Evolutionary conservation across 371 early-diverging fungal species (phyloP).

Genomic region (Dichotomocladium elegans): DNA sequence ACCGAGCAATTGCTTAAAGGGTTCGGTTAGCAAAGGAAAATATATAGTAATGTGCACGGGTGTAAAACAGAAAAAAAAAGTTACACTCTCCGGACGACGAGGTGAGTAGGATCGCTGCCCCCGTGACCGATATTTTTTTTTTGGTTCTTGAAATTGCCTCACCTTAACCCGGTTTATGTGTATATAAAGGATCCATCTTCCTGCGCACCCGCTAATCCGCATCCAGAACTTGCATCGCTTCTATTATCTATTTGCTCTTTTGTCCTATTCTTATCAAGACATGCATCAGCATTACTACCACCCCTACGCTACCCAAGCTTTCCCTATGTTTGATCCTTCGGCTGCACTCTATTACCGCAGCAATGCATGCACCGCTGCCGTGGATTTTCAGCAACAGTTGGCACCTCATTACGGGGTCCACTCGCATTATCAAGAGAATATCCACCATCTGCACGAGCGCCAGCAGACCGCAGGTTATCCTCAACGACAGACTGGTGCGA

Average conservation of each 20-base stretch:
- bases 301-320: neutral
- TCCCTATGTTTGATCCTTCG: neutral
- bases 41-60: neutral
- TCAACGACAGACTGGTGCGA: neutral
- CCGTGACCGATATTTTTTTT: neutral
- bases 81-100: neutral
- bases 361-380: neutral
- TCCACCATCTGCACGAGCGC: constrained; percentile 3
- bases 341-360: no score
- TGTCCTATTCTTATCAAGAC: neutral
- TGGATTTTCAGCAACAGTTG: neutral
- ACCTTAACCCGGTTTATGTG: neutral
- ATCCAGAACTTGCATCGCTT: no score
- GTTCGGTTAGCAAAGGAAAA: neutral
- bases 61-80: neutral
- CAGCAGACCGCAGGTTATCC: constrained; percentile 7
- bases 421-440: neutral
- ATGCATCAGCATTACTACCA: neutral
- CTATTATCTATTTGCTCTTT: neutral
- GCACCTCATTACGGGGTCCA: neutral
- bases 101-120: neutral
- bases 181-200: neutral
- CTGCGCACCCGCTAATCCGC: neutral
- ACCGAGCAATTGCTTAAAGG: neutral
- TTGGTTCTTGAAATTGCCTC: no score